phyloP scores from a whole-genome alignment of 75 land plant species.

The Adiantum capillusveneris region DNA sequence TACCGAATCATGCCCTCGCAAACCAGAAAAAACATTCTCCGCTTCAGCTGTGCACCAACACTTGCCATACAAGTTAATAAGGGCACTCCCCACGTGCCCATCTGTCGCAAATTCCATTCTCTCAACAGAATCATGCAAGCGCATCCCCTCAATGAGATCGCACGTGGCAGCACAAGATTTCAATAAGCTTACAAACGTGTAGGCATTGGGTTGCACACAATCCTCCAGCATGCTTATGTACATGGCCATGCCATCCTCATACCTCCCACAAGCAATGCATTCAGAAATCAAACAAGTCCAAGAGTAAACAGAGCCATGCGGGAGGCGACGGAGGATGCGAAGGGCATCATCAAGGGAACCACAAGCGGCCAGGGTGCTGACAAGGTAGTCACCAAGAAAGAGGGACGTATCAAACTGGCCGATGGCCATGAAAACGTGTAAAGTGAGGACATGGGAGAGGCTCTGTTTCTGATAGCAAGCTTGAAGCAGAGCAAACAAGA shows the following conservation, averaged over 20 bases:
- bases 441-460: too few relatives aligned
- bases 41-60: neutral
- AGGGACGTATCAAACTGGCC: too few relatives aligned
- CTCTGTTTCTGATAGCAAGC: too few relatives aligned
- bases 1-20: neutral
- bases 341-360: slow-evolving; percentile 1
- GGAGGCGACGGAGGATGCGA: neutral
- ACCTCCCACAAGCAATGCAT: neutral
- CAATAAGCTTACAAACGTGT: slow-evolving; percentile 1
- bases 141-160: slow-evolving; percentile 33
- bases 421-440: too few relatives aligned
- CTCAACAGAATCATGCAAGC: slow-evolving; percentile 28
- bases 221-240: neutral
- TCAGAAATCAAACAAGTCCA: slow-evolving; percentile 4
- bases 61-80: slow-evolving; percentile 7
- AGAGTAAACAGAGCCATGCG: neutral
- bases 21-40: neutral
- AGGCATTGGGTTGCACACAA: neutral
- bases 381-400: neutral
- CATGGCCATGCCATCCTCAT: neutral
- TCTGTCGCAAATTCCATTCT: neutral
- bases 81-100: neutral
- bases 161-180: slow-evolving; percentile 43
- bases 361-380: neutral
- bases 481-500: too few relatives aligned